phyloP scores from a whole-genome alignment of 192 early-diverging fungal genomes.

The Coemansia sp. region DNA sequence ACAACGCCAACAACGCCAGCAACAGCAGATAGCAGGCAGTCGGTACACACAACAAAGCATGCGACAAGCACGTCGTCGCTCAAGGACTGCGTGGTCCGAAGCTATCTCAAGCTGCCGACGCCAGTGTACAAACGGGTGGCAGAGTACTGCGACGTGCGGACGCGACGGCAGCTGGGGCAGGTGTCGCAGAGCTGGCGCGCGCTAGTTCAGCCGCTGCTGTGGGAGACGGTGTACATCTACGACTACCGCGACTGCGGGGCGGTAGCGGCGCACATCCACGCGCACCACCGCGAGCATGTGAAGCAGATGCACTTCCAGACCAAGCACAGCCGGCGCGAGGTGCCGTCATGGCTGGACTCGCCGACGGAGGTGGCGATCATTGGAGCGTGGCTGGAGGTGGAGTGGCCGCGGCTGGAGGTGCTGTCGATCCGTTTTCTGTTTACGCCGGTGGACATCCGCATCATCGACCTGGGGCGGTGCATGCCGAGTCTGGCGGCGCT shows the following conservation, averaged over 20 bases:
- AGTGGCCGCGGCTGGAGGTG: conserved; percentile 43
- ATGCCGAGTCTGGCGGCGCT: conserved; percentile 36
- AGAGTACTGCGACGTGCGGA: conserved; percentile 48
- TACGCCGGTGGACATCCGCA: conserved; percentile 51
- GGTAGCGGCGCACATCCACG: conserved; percentile 41
- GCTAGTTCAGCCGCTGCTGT: conserved; percentile 47
- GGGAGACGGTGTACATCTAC: conserved; percentile 47
- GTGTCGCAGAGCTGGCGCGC: conserved; percentile 56
- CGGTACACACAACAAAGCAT: conserved; percentile 20
- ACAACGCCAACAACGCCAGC: conserved; percentile 7
- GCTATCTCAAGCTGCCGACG: conserved; percentile 42
- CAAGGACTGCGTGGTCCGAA: conserved; percentile 32
- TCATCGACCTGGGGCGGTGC: conserved; percentile 45
- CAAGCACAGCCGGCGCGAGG: conserved; percentile 38
- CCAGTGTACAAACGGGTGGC: conserved; percentile 50
- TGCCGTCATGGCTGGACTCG: conserved; percentile 54
- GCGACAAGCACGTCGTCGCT: conserved; percentile 32
- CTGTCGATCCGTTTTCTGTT: conserved; percentile 53
- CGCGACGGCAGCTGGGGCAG: conserved; percentile 43
- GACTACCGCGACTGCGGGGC: conserved; percentile 33
- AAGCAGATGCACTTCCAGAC: conserved; percentile 46
- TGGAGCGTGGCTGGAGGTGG: conserved; percentile 51
- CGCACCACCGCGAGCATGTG: conserved; percentile 43
- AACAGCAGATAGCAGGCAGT: not conserved
- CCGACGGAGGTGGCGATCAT: conserved; percentile 53